Evolutionary conservation across 345 rosid genomes (phyloP).

Genomic region (Eucalyptus sp.): DNA sequence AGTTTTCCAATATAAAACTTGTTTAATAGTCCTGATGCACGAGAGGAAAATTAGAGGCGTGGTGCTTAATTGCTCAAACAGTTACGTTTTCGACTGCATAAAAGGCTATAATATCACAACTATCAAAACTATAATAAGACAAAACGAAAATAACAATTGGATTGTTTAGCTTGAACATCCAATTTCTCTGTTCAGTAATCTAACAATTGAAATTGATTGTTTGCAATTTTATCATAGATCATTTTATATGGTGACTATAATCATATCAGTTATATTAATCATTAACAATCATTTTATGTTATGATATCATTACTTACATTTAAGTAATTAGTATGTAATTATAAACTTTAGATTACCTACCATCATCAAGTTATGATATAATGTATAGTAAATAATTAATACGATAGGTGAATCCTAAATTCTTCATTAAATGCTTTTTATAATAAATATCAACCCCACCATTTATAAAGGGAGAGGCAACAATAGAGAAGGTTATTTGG

Average conservation of each 20-base stretch:
- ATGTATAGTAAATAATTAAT: neutral
- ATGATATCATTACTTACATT: neutral
- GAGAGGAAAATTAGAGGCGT: neutral
- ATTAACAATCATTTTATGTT: neutral
- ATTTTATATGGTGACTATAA: neutral
- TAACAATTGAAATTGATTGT: neutral
- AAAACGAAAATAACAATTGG: neutral
- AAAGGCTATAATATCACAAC: neutral
- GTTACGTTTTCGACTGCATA: neutral
- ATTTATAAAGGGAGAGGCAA: neutral
- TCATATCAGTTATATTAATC: neutral
- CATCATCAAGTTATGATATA: neutral
- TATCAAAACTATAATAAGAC: neutral
- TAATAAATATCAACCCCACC: neutral
- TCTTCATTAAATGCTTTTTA: neutral
- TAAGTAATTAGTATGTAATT: neutral
- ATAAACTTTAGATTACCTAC: neutral
- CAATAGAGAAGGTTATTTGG: neutral
- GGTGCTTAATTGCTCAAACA: neutral
- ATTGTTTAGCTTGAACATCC: neutral
- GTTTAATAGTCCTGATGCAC: neutral
- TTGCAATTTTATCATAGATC: neutral
- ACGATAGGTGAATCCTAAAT: neutral
- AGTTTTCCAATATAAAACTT: neutral
- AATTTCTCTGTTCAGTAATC: neutral